Evolutionary conservation across 1,139 yeast genomes (phyloP).

Genomic region (Tardiomyces depauwii): DNA sequence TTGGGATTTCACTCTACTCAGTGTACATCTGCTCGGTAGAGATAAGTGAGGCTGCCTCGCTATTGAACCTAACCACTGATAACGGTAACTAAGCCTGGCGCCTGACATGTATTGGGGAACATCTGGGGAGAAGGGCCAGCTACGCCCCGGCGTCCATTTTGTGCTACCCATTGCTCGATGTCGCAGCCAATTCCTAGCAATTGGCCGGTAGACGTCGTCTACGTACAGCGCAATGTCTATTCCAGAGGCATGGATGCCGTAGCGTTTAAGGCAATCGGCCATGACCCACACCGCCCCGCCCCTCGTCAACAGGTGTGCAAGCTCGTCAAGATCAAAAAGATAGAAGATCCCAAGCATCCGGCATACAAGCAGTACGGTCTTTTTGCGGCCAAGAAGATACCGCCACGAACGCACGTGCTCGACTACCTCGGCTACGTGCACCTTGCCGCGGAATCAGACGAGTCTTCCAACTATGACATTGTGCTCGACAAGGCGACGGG

Average conservation of each 20-base stretch:
- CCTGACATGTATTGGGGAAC: too few relatives aligned
- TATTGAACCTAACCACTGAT: too few relatives aligned
- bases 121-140: too few relatives aligned
- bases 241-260: not conserved
- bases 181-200: not conserved
- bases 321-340: constrained; percentile 13
- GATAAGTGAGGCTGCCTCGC: too few relatives aligned
- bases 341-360: constrained; percentile 16
- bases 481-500: constrained; percentile 13
- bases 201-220: not conserved
- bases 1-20: too few relatives aligned
- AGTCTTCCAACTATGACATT: constrained; percentile 18
- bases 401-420: constrained; percentile 14
- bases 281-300: not conserved
- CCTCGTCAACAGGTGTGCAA: constrained; percentile 4
- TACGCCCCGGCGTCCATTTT: too few relatives aligned
- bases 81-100: too few relatives aligned
- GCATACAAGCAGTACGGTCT: constrained; percentile 20
- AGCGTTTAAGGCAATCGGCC: not conserved
- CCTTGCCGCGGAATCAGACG: constrained; percentile 14
- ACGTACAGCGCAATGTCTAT: not conserved
- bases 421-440: constrained; percentile 21
- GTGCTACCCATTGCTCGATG: too few relatives aligned
- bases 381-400: constrained; percentile 15
- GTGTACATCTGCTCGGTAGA: too few relatives aligned